A percentile compares a stretch with the other conserved stretches of the same genome.
Evolutionary conservation across 768 basidiomycete genomes (phyloP).

Genomic region (Austroboletus eburneus): DNA sequence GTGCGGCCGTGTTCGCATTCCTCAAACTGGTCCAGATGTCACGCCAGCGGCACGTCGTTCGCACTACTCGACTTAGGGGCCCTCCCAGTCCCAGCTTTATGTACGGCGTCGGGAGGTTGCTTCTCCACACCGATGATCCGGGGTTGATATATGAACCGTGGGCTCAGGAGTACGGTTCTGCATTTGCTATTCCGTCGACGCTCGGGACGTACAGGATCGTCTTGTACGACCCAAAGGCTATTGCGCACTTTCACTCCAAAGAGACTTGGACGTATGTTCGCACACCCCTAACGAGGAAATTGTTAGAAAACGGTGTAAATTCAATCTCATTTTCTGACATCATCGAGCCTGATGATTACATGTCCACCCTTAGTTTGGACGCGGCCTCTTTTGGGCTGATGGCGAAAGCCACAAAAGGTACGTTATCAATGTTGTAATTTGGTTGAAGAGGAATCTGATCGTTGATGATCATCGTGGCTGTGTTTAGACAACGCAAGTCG

Average conservation of each 20-base stretch:
- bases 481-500: conserved; percentile 25
- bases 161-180: conserved; percentile 17
- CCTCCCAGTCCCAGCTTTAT: conserved; percentile 14
- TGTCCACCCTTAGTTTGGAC: conserved; percentile 23
- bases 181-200: conserved; percentile 9
- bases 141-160: conserved; percentile 16
- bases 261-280: conserved; percentile 37
- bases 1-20: conserved; percentile 3
- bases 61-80: conserved; percentile 14
- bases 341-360: too few relatives aligned
- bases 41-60: conserved; percentile 9
- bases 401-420: conserved; percentile 45
- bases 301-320: conserved; percentile 28
- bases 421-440: too few relatives aligned
- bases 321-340: background rate
- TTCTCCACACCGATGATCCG: conserved; percentile 2
- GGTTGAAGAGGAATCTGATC: too few relatives aligned
- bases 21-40: conserved; percentile 7
- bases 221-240: conserved; percentile 39
- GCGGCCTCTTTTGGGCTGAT: conserved; percentile 29
- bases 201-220: conserved; percentile 11
- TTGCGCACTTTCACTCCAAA: conserved; percentile 9
- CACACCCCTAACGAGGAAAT: conserved; percentile 29
- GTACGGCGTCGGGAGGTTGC: conserved; percentile 12
- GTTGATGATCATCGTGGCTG: too few relatives aligned